phyloP scores from a whole-genome alignment of 805 yeast genomes.

The Cyberlindnera mrakii region DNA sequence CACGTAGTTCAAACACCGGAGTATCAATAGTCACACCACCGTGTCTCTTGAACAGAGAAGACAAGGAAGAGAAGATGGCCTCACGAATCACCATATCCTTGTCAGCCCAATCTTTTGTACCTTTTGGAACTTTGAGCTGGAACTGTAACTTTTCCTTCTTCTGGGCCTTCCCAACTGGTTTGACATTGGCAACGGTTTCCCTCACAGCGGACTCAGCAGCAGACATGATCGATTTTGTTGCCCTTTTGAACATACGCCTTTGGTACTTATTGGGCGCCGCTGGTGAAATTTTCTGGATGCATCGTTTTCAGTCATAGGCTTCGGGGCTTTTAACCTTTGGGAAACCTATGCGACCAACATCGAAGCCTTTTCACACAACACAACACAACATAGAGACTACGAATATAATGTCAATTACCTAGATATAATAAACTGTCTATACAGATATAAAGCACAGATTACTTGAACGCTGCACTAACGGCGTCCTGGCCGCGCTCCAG shows the following conservation, averaged over 20 bases:
- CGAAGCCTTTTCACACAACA: too few relatives aligned
- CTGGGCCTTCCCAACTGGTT: constrained; percentile 1
- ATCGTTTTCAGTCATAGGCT: too few relatives aligned
- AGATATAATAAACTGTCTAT: not conserved
- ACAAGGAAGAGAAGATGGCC: constrained; percentile 70
- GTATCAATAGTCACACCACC: constrained; percentile 99
- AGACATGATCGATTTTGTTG: constrained; percentile 1
- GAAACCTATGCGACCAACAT: too few relatives aligned
- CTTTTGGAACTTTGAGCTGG: constrained; percentile 90
- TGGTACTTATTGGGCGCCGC: too few relatives aligned
- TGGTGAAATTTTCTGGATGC: too few relatives aligned
- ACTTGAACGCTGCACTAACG: constrained; percentile 40
- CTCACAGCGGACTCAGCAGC: constrained; percentile 1
- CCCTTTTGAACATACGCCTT: not conserved
- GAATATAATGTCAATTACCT: not conserved
- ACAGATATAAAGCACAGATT: constrained; percentile 1
- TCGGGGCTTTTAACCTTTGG: too few relatives aligned
- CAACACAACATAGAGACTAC: too few relatives aligned
- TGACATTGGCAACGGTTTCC: not conserved
- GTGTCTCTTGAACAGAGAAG: constrained; percentile 80
- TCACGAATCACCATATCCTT: constrained; percentile 94
- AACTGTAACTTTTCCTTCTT: constrained; percentile 38
- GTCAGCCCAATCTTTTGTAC: constrained; percentile 98
- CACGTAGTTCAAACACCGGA: constrained; percentile 95
- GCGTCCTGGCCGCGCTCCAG: constrained; percentile 59